Percentiles rank a stretch among this genome's conserved stretches.
phyloP scores from a whole-genome alignment of 1,284 basidiomycete genomes.

The Ceratobasidium sp. region DNA sequence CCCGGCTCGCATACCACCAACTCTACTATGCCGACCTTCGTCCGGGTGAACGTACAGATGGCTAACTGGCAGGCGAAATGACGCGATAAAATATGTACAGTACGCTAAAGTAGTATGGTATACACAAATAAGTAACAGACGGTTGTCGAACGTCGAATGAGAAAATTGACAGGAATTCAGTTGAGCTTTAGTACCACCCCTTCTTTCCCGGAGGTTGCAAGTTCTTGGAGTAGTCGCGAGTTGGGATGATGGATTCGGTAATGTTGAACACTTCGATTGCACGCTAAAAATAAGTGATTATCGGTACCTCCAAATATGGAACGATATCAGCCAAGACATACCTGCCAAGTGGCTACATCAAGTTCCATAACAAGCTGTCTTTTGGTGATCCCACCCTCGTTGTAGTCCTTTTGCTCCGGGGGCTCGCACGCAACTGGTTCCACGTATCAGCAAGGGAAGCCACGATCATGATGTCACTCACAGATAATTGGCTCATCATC shows the following conservation, averaged over 20 bases:
- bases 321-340: conserved; percentile 50
- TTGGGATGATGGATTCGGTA: conserved; percentile 68
- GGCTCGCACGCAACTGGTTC: conserved; percentile 66
- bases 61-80: background rate
- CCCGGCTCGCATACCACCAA: background rate
- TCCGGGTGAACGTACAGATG: background rate
- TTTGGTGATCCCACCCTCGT: conserved; percentile 64
- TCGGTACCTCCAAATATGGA: background rate
- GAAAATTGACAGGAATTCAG: background rate
- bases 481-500: conserved; percentile 77
- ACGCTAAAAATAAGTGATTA: conserved; percentile 54
- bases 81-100: background rate
- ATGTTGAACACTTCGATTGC: conserved; percentile 85
- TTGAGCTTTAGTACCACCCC: conserved; percentile 21
- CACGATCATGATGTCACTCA: conserved; percentile 50
- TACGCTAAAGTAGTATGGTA: background rate
- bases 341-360: conserved; percentile 82
- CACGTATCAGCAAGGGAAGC: background rate
- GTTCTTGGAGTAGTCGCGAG: conserved; percentile 50
- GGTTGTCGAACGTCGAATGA: background rate
- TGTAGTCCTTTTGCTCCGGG: conserved; percentile 68
- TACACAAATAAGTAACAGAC: conserved; percentile 25
- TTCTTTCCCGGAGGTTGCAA: conserved; percentile 22
- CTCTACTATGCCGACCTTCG: background rate
- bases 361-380: conserved; percentile 87